Conservation (phyloP, 768 basidiomycete genomes). For the Melanogaster broomeanus region DNA sequence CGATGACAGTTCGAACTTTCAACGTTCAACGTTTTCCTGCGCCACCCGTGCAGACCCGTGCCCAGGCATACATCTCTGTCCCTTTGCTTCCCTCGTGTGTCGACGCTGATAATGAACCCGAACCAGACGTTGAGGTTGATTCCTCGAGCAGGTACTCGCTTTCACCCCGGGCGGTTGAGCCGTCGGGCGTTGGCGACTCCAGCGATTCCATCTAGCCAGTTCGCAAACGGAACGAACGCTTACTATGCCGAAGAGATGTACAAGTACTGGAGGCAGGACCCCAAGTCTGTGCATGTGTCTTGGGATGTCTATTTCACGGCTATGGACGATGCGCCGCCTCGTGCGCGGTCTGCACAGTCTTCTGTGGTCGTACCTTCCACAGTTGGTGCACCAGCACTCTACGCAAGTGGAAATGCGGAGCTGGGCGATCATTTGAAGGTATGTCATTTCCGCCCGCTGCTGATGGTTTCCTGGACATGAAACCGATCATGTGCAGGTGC, state of each 20-base stretch:
- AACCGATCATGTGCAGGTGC: constrained; percentile 54
- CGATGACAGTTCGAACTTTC: neutral
- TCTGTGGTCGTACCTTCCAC: constrained; percentile 74
- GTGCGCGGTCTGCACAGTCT: constrained; percentile 77
- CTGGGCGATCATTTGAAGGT: constrained; percentile 93
- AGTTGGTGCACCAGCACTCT: constrained; percentile 72
- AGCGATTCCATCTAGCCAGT: constrained; percentile 59
- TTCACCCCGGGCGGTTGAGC: neutral
- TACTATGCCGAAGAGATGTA: constrained; percentile 97
- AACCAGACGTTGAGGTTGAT: neutral
- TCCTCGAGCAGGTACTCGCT: neutral
- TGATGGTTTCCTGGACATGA: constrained; percentile 1
- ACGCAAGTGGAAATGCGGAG: constrained; percentile 65
- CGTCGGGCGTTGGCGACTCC: constrained; percentile 43
- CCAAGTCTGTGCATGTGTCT: constrained; percentile 83
- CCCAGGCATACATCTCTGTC: neutral
- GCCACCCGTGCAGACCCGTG: no score
- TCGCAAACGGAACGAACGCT: constrained; percentile 88
- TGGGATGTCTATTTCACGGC: constrained; percentile 93
- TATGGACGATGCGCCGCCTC: constrained; percentile 78
- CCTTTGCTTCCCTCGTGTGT: no score
- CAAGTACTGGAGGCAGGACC: constrained; percentile 82
- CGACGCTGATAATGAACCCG: neutral
- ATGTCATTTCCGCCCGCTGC: constrained; percentile 12
- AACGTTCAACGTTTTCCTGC: neutral